Evolutionary conservation across 495 filamentous ascomycete genomes (phyloP).

Genomic region (Annulohypoxylon bovei): DNA sequence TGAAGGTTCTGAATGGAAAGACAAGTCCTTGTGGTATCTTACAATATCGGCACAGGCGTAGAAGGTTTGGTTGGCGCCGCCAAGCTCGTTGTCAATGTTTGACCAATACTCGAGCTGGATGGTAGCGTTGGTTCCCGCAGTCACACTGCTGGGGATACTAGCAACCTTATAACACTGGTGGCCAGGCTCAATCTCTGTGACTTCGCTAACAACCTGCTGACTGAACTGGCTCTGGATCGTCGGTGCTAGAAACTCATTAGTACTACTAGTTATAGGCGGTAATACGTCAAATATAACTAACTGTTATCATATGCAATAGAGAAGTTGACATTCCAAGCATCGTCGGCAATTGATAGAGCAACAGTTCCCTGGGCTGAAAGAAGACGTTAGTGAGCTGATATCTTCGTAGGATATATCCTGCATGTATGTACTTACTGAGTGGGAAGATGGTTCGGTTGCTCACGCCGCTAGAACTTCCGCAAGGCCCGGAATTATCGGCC

Average conservation of each 20-base stretch:
- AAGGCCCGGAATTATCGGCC: slow-evolving; percentile 59
- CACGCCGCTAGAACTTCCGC: slow-evolving; percentile 54
- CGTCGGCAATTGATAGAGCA: slow-evolving; percentile 52
- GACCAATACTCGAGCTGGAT: slow-evolving; percentile 62
- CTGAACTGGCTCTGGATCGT: slow-evolving; percentile 57
- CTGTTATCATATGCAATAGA: slow-evolving; percentile 57
- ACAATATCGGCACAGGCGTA: slow-evolving; percentile 63
- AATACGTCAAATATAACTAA: slow-evolving; percentile 30
- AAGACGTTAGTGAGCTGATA: slow-evolving; percentile 9
- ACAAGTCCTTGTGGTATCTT: neutral
- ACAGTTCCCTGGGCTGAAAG: slow-evolving; percentile 44
- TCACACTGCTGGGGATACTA: slow-evolving; percentile 48
- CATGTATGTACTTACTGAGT: slow-evolving; percentile 32
- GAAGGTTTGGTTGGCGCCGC: slow-evolving; percentile 58
- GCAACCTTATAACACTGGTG: slow-evolving; percentile 63
- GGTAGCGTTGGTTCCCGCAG: slow-evolving; percentile 59
- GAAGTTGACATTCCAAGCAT: slow-evolving; percentile 60
- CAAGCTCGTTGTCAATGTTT: slow-evolving; percentile 50
- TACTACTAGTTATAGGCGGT: neutral
- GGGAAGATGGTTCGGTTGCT: slow-evolving; percentile 59
- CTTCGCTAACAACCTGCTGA: slow-evolving; percentile 52
- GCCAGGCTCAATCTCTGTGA: slow-evolving; percentile 52
- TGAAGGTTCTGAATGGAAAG: neutral
- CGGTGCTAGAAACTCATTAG: slow-evolving; percentile 41
- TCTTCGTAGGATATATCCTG: neutral